These are phyloP conservation scores for Asterionellopsis glacialis DNA, from an alignment of 108 stramenopile genomes.

Conservation along the genomic window DNA sequence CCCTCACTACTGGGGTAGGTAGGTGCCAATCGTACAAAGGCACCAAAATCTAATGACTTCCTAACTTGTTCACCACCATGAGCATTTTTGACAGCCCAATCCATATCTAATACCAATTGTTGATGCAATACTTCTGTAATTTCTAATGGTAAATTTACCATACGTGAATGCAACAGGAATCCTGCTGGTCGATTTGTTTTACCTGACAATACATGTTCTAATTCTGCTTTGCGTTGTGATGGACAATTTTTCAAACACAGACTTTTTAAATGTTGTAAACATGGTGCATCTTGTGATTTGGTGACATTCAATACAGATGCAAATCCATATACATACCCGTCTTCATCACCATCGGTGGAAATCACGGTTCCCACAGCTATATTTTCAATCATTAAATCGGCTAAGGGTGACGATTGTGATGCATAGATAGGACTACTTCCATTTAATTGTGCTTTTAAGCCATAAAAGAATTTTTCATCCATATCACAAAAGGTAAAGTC, in stretches of 20 bases:
- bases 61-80: slow-evolving; percentile 40
- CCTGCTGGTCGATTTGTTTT: slow-evolving; percentile 78
- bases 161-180: slow-evolving; percentile 78
- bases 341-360: slow-evolving; percentile 59
- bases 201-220: slow-evolving; percentile 66
- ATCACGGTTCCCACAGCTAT: slow-evolving; percentile 70
- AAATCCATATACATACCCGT: slow-evolving; percentile 74
- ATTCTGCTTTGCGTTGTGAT: slow-evolving; percentile 49
- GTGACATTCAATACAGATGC: slow-evolving; percentile 77
- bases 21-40: slow-evolving; percentile 74
- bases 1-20: slow-evolving; percentile 16
- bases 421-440: slow-evolving; percentile 43
- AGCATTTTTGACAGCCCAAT: slow-evolving; percentile 70
- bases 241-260: slow-evolving; percentile 63
- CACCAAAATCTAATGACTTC: slow-evolving; percentile 78
- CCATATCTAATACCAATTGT: slow-evolving; percentile 79
- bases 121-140: slow-evolving; percentile 71
- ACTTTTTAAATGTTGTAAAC: slow-evolving; percentile 56
- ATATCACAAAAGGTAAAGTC: slow-evolving; percentile 84
- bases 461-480: slow-evolving; percentile 78
- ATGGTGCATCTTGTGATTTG: slow-evolving; percentile 37
- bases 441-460: slow-evolving; percentile 60
- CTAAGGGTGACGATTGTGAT: slow-evolving; percentile 51
- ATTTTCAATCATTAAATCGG: slow-evolving; percentile 77
- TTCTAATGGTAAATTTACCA: slow-evolving; percentile 83